Base-by-base conservation (phyloP, 257 asterid genomes). In the Solanum tarijense region DNA sequence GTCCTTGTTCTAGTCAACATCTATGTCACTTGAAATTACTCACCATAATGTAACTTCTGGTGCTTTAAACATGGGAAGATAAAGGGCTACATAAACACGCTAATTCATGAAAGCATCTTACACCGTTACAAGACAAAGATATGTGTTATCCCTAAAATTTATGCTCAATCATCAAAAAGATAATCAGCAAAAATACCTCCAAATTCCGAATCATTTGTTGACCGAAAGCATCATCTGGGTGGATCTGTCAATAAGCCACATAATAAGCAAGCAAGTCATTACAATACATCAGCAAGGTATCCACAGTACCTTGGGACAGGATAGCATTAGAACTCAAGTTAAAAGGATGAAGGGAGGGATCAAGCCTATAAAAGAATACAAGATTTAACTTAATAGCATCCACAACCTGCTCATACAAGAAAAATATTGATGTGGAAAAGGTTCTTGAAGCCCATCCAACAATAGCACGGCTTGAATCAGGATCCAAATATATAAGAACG, bases 141-240 rank as follows among this genome's bases (percentile, higher is more conserved):
- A 34, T 2, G 27, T 32, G 43, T 72, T 8, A 72, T 34, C 43
- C 79, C 41, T 16, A 74, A 5, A 36, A 74, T 21, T 74, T 35
- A 74, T 23, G 60, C 60, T 76, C 35, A 76, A 38, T 74, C 83
- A 36, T 36, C 20, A 39, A 84, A 69, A 60, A 65, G 14, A 62
- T 35, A 68, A 87, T 60, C 83, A 60, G 87, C 68, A 76, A 60
- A 72, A 72, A 52, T 93, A 97, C 99, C 99, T 97, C 99, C 91
- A 97, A 93, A 90, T 97, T 97, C 91, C 91, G 94, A 75, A 97
- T 94, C 99, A 97, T 97, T 88, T 97, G 99, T 91, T 95, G 95
- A 86, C 99, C 99, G 92, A 97, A 97, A 52, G 99, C 99, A 91
- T 97, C 99, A 86, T 97, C 93, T 31, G 99, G 99, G 91, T 79